Base-by-base conservation (phyloP, 441 rosid genomes). In the Heliophila coronopifolia region DNA sequence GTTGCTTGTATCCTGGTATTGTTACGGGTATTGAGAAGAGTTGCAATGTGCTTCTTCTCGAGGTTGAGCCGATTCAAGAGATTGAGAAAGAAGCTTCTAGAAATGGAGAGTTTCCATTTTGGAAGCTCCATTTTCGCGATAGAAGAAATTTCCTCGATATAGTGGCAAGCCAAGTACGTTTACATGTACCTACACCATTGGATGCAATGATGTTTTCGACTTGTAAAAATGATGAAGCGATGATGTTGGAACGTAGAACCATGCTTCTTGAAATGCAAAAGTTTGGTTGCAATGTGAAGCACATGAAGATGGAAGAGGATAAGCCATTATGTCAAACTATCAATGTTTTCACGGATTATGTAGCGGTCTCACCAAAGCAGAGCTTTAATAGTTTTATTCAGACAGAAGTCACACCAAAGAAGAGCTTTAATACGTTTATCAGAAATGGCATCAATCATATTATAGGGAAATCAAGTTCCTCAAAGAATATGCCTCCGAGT, bases 11-110 rank as follows among this genome's bases (percentile, higher is more conserved):
- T 54, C 94, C 87, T 35, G 93, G 94, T 54, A 76, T 67, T 0
- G 67, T 85, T 25, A 76, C 52, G 66, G 50, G 69, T 4, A 46
- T 81, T 9, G 80, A 77, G 16, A 66, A 61, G 64, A 62, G 53
- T 50, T 88, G 97, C 71, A 88, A 88, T 52, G 75, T 76, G 52
- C 58, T 88, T 46, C 58, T 75, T 56, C 94, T 83, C 6, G 97
- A 88, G 75, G 83, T 80, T 70, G 90, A 83, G 59, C 73, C 92
- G 17, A 60, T 33, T 55, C 49, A 74, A 3, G 81, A 71, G 16
- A 58, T 20, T 38, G 30, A 76, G 54, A 47, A 73, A 50, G 38
- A 61, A 35, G n/a, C n/a, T n/a, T n/a, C n/a, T n/a, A n/a, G n/a
- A 5, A 83, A 73, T 54, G 34, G 55, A 9, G 46, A 4, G 36